Evolutionary conservation across 2,329 filamentous ascomycete species (phyloP).

Genomic region (Claviceps sp.): DNA sequence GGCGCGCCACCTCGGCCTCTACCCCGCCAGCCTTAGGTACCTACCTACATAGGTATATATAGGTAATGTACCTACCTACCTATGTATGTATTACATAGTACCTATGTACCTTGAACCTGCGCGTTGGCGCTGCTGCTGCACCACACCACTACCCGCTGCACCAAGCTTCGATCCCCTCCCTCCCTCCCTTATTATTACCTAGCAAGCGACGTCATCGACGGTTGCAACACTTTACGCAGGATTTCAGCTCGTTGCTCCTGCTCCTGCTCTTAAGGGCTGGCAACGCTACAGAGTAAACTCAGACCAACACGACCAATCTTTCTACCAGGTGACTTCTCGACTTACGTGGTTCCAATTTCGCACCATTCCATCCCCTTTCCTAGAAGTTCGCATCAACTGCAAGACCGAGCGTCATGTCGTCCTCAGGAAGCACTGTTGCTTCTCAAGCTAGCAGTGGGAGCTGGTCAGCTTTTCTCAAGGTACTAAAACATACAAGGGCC

Average conservation of each 20-base stretch:
- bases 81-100: too few relatives aligned
- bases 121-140: neutral
- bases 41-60: too few relatives aligned
- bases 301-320: neutral
- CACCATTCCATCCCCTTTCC: neutral
- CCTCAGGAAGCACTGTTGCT: constrained; percentile 15
- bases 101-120: neutral
- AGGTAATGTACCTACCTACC: too few relatives aligned
- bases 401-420: constrained; percentile 15
- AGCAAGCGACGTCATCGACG: constrained; percentile 1
- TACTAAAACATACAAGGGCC: constrained; percentile 12
- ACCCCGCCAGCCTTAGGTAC: too few relatives aligned
- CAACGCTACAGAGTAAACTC: neutral
- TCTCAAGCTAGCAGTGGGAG: constrained; percentile 29
- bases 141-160: neutral
- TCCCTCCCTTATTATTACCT: neutral
- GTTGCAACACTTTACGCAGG: neutral
- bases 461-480: constrained; percentile 41
- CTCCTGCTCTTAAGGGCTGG: neutral
- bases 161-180: neutral
- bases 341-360: neutral
- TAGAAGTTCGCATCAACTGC: neutral
- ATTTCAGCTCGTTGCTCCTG: neutral
- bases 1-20: too few relatives aligned
- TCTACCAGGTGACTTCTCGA: neutral